A percentile compares a stretch with the other conserved stretches of the same genome.
Evolutionary conservation across 305 asterid species (phyloP).

Genomic region (Solanum hybrid): DNA sequence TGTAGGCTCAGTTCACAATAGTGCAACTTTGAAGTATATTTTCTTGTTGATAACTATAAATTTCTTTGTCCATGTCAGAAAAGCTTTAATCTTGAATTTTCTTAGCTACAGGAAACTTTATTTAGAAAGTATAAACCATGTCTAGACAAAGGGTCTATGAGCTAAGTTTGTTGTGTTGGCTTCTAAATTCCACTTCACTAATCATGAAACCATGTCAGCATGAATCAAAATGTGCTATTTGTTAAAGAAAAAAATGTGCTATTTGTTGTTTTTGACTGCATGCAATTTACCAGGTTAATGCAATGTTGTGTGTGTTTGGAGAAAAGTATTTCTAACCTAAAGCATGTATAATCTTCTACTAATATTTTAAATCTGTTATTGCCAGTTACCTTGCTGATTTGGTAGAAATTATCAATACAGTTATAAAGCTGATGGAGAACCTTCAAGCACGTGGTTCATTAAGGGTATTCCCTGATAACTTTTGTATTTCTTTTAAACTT

Average conservation of each 20-base stretch:
- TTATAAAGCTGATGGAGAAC: conserved; percentile 75
- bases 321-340: neutral
- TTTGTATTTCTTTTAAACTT: neutral
- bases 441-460: conserved; percentile 82
- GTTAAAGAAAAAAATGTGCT: neutral
- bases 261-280: neutral
- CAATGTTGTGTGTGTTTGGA: neutral
- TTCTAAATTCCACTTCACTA: neutral
- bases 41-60: neutral
- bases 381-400: conserved; percentile 87
- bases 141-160: neutral
- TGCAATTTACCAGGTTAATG: conserved; percentile 4
- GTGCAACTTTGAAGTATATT: neutral
- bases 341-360: neutral
- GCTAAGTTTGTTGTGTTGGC: neutral
- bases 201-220: neutral
- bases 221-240: neutral
- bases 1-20: neutral
- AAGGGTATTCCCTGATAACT: conserved; percentile 47
- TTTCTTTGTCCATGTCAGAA: neutral
- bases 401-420: conserved; percentile 73
- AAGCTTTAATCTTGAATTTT: neutral
- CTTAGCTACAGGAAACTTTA: neutral
- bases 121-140: neutral
- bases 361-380: conserved; percentile 11